Evolutionary conservation across 1,284 basidiomycete species (phyloP), one percentile per base, ranked within the genome.

Genomic region (Rhodotorula sp.): DNA sequence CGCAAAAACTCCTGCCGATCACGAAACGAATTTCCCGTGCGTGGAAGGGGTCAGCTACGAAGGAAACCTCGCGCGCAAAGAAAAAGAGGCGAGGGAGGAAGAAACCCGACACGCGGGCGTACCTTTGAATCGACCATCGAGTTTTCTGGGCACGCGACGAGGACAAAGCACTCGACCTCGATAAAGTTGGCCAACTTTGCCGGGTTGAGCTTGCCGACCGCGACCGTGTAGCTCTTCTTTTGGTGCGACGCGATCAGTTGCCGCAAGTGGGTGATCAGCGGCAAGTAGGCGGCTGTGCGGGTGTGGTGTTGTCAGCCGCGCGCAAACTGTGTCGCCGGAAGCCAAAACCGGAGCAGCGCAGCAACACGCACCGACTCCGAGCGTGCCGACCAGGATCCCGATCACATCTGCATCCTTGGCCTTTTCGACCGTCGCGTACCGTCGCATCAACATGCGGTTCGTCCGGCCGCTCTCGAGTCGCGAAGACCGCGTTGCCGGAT

Each of bases 141-240:
- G 78, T 96, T 96, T 80, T 99, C 96, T 0, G 90, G 90, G 81
- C 96, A 99, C 1, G 95, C 95, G 1, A 97, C 90, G 69, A 98
- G 85, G 8, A 99, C 90, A 79, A 95, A 99, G 79, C 93, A 95
- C 80, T 98, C 96, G 64, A 99, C 90, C 81, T 98, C 95, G 78
- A 92, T 87, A 81, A 98, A 98, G 80, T 99, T 99, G 18, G 90
- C 96, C 48, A 99, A 85, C 80, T 99, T 99, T 23, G 94, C 88
- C 0, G 96, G 96, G 78, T 93, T 97, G 68, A 97, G 86, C 81
- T 97, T 94, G 47, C 97, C 97, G 0, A 99, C 96, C 62, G 89
- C 92, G 77, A 99, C 89, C 1, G 96, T 97, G 81, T 99, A 99
- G 73, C 87, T 89, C 80, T 97, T 97, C 83, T 93, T 93, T 71